Evolutionary conservation across 2,329 filamentous ascomycete genomes (phyloP).

Genomic region (Penicillium expansum): DNA sequence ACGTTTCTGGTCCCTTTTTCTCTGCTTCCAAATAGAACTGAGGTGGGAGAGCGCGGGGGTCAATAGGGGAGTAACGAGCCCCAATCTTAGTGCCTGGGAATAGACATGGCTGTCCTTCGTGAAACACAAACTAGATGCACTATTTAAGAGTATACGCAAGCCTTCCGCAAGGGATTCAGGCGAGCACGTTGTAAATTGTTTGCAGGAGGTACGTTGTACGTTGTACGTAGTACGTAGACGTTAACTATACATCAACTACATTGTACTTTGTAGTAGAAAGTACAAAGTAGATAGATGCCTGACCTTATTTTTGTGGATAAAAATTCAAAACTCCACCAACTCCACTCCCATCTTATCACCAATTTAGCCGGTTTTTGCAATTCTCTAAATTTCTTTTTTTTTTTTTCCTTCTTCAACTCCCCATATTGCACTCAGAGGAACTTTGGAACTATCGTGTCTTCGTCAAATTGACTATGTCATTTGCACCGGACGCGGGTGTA

Average conservation of each 20-base stretch:
- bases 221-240: not conserved
- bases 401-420: not conserved
- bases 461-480: constrained; percentile 8
- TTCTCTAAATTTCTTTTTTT: too few species aligned
- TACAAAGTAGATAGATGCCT: not conserved
- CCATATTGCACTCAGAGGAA: not conserved
- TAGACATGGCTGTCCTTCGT: not conserved
- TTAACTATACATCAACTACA: not conserved
- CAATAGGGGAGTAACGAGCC: not conserved
- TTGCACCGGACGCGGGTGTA: constrained; percentile 4
- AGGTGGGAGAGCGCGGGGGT: not conserved
- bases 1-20: not conserved
- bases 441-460: not conserved
- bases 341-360: constrained; percentile 8
- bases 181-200: constrained; percentile 2
- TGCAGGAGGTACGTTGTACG: not conserved
- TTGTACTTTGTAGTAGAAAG: not conserved
- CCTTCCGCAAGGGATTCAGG: constrained; percentile 14
- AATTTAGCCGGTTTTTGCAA: constrained; percentile 16
- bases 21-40: not conserved
- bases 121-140: not conserved
- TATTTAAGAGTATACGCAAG: constrained; percentile 11
- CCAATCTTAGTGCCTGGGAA: too few species aligned
- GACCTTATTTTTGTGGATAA: constrained; percentile 3
- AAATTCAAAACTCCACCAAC: constrained; percentile 12